A percentile compares a stretch with the other conserved stretches of the same genome.
phyloP scores from a whole-genome alignment of 108 stramenopile species.

The Cyclotella baltica region DNA sequence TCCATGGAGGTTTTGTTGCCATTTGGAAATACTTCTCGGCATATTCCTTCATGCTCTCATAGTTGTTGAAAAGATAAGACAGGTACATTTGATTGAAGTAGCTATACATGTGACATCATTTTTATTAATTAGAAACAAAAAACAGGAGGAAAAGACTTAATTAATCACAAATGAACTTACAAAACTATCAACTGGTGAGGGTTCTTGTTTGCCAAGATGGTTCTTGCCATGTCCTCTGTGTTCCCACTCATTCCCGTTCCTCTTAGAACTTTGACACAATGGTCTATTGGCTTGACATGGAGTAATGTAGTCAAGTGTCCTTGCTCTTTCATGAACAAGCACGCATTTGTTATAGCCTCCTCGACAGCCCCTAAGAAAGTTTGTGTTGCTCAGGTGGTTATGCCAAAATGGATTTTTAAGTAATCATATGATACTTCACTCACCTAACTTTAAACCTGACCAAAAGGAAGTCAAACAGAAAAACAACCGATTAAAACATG shows the following conservation, averaged over 20 bases:
- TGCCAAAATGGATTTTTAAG: no score
- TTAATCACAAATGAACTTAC: neutral
- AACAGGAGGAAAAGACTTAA: neutral
- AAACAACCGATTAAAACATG: neutral
- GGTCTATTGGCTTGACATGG: neutral
- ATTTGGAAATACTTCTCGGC: constrained; percentile 4
- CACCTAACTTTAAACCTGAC: neutral
- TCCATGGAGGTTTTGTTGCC: neutral
- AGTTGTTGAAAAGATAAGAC: neutral
- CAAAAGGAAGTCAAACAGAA: neutral
- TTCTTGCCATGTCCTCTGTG: neutral
- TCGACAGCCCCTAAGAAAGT: no score
- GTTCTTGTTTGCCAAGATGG: neutral
- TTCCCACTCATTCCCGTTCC: neutral
- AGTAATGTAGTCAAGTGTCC: neutral
- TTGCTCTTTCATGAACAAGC: neutral
- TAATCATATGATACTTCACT: no score
- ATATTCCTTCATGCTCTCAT: neutral
- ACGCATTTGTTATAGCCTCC: neutral
- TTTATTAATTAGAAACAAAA: neutral
- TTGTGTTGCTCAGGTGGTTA: no score
- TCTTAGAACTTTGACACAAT: neutral
- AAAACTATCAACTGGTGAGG: neutral
- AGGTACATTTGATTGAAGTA: constrained; percentile 6
- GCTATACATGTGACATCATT: neutral